Evolutionary conservation across 2,329 filamentous ascomycete species (phyloP), one percentile per base, ranked within the genome.

Genomic region (Colletotrichum musicola): DNA sequence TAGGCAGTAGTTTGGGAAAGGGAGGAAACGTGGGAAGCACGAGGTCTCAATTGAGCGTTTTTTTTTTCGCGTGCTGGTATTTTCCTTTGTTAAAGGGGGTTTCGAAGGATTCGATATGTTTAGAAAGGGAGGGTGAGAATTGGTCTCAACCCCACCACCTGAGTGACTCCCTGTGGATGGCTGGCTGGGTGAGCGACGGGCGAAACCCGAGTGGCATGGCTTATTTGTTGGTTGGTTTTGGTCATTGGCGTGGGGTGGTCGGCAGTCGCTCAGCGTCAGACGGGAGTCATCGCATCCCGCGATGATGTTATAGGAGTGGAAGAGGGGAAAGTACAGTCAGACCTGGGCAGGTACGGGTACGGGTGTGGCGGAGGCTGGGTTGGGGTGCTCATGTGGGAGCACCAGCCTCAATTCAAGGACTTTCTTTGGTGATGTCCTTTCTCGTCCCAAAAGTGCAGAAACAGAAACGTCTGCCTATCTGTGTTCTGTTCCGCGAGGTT

Each of bases 351-450:
- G 51, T 67, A 38, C 40, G 57, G 49, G 27, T 62, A 38, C 40
- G 50, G 49, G 30, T 62, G 63, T 57, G 30, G 58, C 49, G 58
- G 51, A 55, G 57, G 38, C 62, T 62, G 27, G 42, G 38, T 14
- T 46, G 30, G 35, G 27, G 13, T n/a, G 44, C 12, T 54, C 25
- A 51, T 42, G 64, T 30, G 51, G 42, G 14, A 18, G 30, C 10
- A 38, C 40, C 18, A 18, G 57, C 46, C 13, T 16, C 42, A 46
- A 14, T 30, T 30, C 42, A 13, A 46, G 16, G 16, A 16, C 7
- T 4, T n/a, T 16, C 16, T 46, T 6, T 46, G 1, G 16, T 46
- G 44, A 18, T 27, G n/a, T 51, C 22, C 13, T 51, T 20, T 20
- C 27, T 1, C 18, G 47, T 51, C 5, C 6, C 6, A 25, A 25